Conservation (phyloP, 352 stramenopile species). For the Peronospora tabacina region DNA sequence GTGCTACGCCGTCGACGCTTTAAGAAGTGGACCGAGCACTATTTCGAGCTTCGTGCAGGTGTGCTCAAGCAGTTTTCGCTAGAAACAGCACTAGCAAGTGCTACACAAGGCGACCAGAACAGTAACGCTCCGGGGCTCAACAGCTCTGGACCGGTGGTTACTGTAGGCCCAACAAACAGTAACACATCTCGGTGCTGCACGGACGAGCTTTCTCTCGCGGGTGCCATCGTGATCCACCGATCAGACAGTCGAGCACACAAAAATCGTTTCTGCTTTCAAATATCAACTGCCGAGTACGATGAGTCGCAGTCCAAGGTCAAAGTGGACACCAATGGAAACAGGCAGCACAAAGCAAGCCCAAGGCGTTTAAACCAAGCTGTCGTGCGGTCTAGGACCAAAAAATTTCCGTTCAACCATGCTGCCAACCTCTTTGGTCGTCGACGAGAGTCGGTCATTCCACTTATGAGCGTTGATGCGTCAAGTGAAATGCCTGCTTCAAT, state of each 20-base stretch:
- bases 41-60: constrained; percentile 67
- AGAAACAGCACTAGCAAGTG: constrained; percentile 25
- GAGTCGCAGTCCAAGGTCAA: constrained; percentile 16
- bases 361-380: constrained; percentile 16
- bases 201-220: constrained; percentile 58
- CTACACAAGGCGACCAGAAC: constrained; percentile 12
- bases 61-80: constrained; percentile 76
- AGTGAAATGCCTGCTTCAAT: constrained; percentile 1
- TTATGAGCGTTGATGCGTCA: neutral
- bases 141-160: constrained; percentile 7
- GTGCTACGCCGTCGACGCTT: constrained; percentile 59
- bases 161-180: constrained; percentile 2
- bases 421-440: constrained; percentile 43
- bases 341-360: constrained; percentile 20
- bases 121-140: constrained; percentile 11
- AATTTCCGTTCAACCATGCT: constrained; percentile 59
- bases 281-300: constrained; percentile 53
- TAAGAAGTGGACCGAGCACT: constrained; percentile 80
- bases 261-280: constrained; percentile 77
- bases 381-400: constrained; percentile 32
- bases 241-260: constrained; percentile 57
- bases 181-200: constrained; percentile 32
- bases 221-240: constrained; percentile 76
- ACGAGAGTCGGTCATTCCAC: constrained; percentile 15
- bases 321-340: constrained; percentile 2